Evolutionary conservation across 495 filamentous ascomycete genomes (phyloP), one percentile per base, ranked within the genome.

Genomic region (Podospora sp.): DNA sequence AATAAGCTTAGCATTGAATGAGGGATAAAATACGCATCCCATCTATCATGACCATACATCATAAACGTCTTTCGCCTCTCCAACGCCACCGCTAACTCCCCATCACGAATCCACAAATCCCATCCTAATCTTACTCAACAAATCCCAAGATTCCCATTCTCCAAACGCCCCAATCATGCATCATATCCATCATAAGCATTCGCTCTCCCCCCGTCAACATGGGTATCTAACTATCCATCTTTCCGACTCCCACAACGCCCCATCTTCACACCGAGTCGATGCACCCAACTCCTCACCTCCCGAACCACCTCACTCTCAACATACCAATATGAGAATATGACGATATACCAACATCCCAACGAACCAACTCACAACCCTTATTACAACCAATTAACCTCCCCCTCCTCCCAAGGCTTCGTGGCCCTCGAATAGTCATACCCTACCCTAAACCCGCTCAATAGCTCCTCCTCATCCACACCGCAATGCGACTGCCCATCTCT

Each of bases 381-480:
- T 63, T 12, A 76, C 12, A 78, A 49, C 76, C 76, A 78, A 61
- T 73, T 62, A 6, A 75, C 71, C 58, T 68, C 67, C n/a, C 62
- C 57, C 71, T 77, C 72, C 50, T 72, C 71, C 81, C 81, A 84
- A 16, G 82, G 82, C 70, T 77, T 76, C 9, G 76, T 83, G 1
- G 78, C 78, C 69, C 71, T 62, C 1, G 69, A 71, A 51, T 79
- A 79, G 35, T 80, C 78, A 56, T 80, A 78, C n/a, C 89, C 88
- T 71, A 88, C 82, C 74, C 78, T 84, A 73, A 90, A 92, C 56
- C 69, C 75, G 56, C 81, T 82, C 64, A 84, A 68, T 62, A 92
- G 73, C 75, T 88, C 86, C 77, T 92, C 90, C 78, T 89, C 81
- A 67, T 92, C 90, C 46, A 92, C 84, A 18, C 90, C 90, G 65